Percentiles rank a stretch among this genome's conserved stretches.
These are phyloP conservation scores for Cystobasidium sp. DNA, from an alignment of 1,284 basidiomycete species.

Conservation along the genomic window DNA sequence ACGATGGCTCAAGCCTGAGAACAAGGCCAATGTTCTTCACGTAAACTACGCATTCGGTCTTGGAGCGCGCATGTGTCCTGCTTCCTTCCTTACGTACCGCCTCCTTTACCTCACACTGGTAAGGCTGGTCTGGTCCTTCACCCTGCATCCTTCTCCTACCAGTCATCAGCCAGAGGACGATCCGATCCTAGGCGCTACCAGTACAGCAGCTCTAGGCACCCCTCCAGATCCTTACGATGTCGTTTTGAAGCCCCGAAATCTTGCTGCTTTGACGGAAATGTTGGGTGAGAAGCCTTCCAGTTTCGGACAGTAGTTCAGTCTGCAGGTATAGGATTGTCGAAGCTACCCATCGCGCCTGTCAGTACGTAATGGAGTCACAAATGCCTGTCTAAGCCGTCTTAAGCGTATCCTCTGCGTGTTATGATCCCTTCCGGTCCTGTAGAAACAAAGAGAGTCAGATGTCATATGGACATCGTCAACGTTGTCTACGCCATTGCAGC, in stretches of 20 bases:
- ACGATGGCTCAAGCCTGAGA: slow-evolving; percentile 4
- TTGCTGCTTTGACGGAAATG: background rate
- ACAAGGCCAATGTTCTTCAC: slow-evolving; percentile 6
- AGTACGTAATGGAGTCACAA: too few relatives aligned
- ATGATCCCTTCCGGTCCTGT: too few relatives aligned
- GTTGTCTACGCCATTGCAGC: too few relatives aligned
- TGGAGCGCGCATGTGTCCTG: background rate
- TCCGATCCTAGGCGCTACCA: slow-evolving; percentile 2
- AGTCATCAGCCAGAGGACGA: background rate
- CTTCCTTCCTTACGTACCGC: slow-evolving; percentile 9
- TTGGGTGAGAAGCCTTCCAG: background rate
- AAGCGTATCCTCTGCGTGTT: too few relatives aligned
- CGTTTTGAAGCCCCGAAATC: background rate
- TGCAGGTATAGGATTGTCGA: too few relatives aligned
- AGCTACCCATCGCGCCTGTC: too few relatives aligned
- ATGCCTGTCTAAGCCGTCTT: too few relatives aligned
- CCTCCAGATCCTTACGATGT: slow-evolving; percentile 18
- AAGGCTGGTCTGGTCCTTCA: slow-evolving; percentile 6
- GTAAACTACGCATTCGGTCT: slow-evolving; percentile 14
- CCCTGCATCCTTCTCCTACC: background rate
- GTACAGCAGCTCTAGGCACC: background rate
- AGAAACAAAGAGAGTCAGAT: too few relatives aligned
- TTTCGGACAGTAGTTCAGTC: background rate
- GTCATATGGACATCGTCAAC: too few relatives aligned
- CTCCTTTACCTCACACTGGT: slow-evolving; percentile 13